Base-by-base conservation (phyloP, 768 basidiomycete species). In the Kwoniella europaea region DNA sequence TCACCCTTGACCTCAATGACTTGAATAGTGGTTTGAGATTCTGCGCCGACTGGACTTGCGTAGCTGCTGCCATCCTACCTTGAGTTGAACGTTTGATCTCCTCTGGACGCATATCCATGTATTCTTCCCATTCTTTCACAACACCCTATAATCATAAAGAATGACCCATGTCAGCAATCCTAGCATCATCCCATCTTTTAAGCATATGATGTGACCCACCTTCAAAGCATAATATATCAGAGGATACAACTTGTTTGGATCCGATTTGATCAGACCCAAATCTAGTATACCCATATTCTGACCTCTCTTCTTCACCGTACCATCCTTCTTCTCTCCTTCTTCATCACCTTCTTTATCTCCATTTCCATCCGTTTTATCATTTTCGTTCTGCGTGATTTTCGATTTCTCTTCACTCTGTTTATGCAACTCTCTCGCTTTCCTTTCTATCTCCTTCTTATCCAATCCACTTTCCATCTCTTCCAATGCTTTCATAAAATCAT, bases 11-110 rank as follows among this genome's bases (percentile, higher is more conserved):
- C 50, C 94, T 90, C 50, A 99, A 85, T 18, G 89, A 86, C 80
- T 93, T 95, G 88, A 98, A 98, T 0, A 99, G 87, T 0, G 97
- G 97, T 79, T 99, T 99, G 41, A 99, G 87, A 81, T 98, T 96
- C 77, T 98, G 92, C 1, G 92, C 96, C 0, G 95, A 95, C 77
- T 97, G 94, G 0, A 93, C 90, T 84, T 98, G 94, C 0, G 92
- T 96, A 1, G 95, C 96, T 1, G 96, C 93, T 1, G 97, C 97
- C 10, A 93, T 84, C 82, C 94, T 97, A 9, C 97, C 97, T 79
- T 95, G 94, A 0, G 89, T 91, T 1, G 94, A 90, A 15, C 90
- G 90, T 80, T 94, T 94, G 71, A 99, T 85, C 60, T 90, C 86
- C 29, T 98, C 95, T 76, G 94, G 94, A 78, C 97, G 87, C 71